These are phyloP conservation scores for Lipomyces anomalus DNA, from an alignment of 805 yeast species.

Conservation along the genomic window DNA sequence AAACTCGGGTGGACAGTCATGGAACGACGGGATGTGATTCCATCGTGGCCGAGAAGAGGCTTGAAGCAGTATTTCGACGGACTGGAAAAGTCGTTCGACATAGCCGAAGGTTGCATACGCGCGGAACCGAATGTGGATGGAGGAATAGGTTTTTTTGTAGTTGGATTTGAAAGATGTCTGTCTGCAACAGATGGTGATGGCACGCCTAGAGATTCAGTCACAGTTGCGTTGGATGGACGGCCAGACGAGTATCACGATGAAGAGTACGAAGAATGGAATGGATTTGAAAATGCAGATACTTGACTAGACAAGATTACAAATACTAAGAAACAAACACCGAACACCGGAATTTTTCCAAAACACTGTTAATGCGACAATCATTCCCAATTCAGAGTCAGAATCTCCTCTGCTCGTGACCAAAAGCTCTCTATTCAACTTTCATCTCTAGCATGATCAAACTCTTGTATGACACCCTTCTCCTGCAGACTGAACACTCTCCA, in stretches of 20 bases:
- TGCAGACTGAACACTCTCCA: slow-evolving; percentile 36
- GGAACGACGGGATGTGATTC: slow-evolving; percentile 57
- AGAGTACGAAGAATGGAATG: slow-evolving; percentile 36
- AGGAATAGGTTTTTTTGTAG: slow-evolving; percentile 98
- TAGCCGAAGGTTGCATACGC: slow-evolving; percentile 85
- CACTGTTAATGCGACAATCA: background rate
- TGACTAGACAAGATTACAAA: background rate
- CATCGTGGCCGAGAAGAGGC: slow-evolving; percentile 86
- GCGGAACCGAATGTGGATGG: slow-evolving; percentile 85
- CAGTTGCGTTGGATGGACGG: background rate
- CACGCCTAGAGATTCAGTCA: background rate
- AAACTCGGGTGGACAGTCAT: slow-evolving; percentile 70
- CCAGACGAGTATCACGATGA: slow-evolving; percentile 10
- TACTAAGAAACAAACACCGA: slow-evolving; percentile 1
- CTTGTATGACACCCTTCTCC: slow-evolving; percentile 30
- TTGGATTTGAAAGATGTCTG: slow-evolving; percentile 76
- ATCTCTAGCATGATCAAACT: slow-evolving; percentile 29
- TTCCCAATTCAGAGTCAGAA: background rate
- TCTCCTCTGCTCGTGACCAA: no score
- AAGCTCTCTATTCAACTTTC: slow-evolving; percentile 19
- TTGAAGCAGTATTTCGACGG: slow-evolving; percentile 59
- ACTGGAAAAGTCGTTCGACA: slow-evolving; percentile 41
- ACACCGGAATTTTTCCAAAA: background rate
- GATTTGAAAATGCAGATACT: slow-evolving; percentile 32
- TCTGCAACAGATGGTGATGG: no score